phyloP scores from a whole-genome alignment of 257 asterid genomes.

The Fraxinus pennsylvanica region DNA sequence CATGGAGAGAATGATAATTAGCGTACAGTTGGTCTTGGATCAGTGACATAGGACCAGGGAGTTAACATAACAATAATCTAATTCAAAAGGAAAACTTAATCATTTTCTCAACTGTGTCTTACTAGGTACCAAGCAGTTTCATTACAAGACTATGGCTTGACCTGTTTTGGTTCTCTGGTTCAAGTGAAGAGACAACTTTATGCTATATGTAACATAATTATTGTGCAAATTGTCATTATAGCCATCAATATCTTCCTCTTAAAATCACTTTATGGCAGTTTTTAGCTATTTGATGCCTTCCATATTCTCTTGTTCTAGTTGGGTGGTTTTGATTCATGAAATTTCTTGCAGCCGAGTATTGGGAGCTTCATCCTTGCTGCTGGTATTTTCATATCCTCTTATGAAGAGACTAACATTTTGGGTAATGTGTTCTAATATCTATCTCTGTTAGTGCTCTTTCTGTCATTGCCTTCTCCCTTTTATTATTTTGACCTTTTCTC shows the following conservation, averaged over 20 bases:
- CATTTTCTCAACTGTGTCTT: neutral
- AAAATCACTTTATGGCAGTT: neutral
- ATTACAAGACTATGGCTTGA: neutral
- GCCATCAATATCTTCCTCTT: neutral
- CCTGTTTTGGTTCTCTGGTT: neutral
- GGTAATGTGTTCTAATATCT: slow-evolving; percentile 46
- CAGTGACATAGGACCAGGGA: neutral
- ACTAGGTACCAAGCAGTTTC: neutral
- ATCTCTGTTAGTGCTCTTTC: slow-evolving; percentile 4
- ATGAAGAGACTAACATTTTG: slow-evolving; percentile 89
- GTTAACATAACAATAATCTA: neutral
- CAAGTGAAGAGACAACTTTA: neutral
- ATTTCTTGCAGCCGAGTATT: slow-evolving; percentile 60
- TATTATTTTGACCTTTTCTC: slow-evolving; percentile 6
- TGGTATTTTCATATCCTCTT: slow-evolving; percentile 80
- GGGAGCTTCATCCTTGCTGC: slow-evolving; percentile 74
- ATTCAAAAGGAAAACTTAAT: neutral
- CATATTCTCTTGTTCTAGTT: neutral
- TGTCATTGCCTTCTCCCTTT: neutral
- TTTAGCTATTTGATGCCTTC: neutral
- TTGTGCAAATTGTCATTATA: neutral
- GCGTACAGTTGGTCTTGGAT: neutral
- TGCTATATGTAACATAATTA: neutral
- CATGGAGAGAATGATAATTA: neutral
- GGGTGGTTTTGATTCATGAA: slow-evolving; percentile 9